These are phyloP conservation scores for Rhodotorula kratochvilovae DNA, from an alignment of 768 basidiomycete genomes.

Conservation along the genomic window DNA sequence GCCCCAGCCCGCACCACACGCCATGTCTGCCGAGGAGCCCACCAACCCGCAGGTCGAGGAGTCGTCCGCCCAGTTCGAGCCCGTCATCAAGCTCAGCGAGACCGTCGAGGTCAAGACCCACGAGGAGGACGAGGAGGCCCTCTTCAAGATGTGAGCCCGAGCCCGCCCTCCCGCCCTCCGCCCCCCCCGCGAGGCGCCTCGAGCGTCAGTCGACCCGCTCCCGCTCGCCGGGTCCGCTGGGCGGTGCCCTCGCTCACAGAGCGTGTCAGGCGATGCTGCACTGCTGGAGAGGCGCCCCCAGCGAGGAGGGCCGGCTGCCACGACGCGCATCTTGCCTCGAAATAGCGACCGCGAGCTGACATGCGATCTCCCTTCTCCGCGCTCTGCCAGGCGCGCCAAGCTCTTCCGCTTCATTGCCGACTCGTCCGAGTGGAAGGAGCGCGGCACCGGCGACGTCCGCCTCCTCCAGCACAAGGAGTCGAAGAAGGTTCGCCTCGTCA, in stretches of 20 bases:
- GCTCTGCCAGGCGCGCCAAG: constrained; percentile 75
- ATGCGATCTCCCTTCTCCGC: neutral
- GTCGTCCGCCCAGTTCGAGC: constrained; percentile 70
- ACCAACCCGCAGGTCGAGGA: constrained; percentile 30
- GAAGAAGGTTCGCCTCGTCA: constrained; percentile 89
- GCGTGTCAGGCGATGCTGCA: too few relatives aligned
- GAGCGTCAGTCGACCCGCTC: neutral
- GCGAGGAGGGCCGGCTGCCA: too few relatives aligned
- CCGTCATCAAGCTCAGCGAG: constrained; percentile 92
- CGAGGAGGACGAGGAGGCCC: constrained; percentile 86
- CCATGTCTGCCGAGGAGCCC: constrained; percentile 30
- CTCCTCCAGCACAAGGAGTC: constrained; percentile 82
- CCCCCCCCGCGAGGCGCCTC: neutral
- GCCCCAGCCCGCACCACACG: neutral
- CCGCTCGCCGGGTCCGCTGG: too few relatives aligned
- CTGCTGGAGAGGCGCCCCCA: too few relatives aligned
- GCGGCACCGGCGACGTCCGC: constrained; percentile 85
- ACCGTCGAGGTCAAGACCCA: constrained; percentile 89
- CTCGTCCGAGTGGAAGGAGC: constrained; percentile 91
- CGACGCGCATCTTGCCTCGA: too few relatives aligned
- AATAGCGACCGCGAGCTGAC: neutral
- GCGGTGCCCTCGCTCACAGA: too few relatives aligned
- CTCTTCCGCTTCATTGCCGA: constrained; percentile 84
- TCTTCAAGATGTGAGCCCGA: constrained; percentile 86
- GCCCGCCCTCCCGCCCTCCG: neutral